A percentile compares a stretch with the other conserved stretches of the same genome.
Evolutionary conservation across 2,329 filamentous ascomycete genomes (phyloP).

Genomic region (Aureobasidium melanogenum): DNA sequence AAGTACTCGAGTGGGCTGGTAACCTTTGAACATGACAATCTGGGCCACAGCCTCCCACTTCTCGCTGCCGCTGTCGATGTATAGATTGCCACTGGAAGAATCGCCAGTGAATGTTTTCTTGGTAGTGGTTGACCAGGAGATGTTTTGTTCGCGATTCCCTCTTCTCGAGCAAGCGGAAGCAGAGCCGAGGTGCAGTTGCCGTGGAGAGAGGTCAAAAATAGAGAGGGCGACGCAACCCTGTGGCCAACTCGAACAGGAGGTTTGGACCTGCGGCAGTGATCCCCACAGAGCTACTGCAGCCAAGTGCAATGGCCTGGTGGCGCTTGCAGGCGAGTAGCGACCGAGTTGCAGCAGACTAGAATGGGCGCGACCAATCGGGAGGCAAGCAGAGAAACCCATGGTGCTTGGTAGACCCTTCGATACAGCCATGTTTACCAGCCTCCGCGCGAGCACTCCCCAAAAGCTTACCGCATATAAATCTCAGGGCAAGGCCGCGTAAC

Average conservation of each 20-base stretch:
- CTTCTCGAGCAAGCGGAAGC: not conserved
- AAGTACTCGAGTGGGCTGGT: conserved; percentile 2
- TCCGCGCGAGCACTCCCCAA: not conserved
- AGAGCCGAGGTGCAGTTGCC: not conserved
- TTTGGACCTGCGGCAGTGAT: not conserved
- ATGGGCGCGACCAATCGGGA: not conserved
- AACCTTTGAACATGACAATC: not conserved
- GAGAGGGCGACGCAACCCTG: not conserved
- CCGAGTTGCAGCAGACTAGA: not conserved
- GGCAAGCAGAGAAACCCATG: not conserved
- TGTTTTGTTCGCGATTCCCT: not conserved
- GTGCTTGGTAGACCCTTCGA: not conserved
- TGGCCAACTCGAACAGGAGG: not conserved
- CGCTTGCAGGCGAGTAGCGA: not conserved
- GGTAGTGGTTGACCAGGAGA: not conserved
- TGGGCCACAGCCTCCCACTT: not conserved
- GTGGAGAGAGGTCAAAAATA: conserved; percentile 1
- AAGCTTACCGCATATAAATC: conserved; percentile 2
- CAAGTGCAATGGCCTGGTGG: not conserved
- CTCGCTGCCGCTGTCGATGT: not conserved
- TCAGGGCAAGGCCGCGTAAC: not conserved
- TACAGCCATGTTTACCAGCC: conserved; percentile 4
- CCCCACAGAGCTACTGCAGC: not conserved
- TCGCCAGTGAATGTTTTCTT: not conserved
- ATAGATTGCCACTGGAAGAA: not conserved